Percentiles rank a stretch among this genome's conserved stretches.
Evolutionary conservation across 2,329 filamentous ascomycete species (phyloP).

Genomic region (Xylaria multiplex): DNA sequence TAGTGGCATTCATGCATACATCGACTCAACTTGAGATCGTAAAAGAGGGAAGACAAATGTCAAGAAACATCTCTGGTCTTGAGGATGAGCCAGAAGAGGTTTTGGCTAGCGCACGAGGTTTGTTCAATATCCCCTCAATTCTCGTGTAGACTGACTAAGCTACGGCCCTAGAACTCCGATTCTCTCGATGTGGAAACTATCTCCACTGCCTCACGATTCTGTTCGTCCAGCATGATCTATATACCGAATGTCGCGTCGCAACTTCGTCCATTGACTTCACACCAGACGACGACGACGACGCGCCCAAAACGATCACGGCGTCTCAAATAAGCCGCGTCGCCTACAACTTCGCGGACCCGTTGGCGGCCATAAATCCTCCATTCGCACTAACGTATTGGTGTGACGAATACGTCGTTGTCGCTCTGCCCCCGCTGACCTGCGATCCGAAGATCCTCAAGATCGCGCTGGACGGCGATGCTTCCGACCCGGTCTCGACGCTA

Average conservation of each 20-base stretch:
- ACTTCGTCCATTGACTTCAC: constrained; percentile 1
- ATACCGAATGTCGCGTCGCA: constrained; percentile 20
- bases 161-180: constrained; percentile 18
- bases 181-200: constrained; percentile 21
- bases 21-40: constrained; percentile 17
- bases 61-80: constrained; percentile 11
- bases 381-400: constrained; percentile 29
- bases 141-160: neutral
- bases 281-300: neutral
- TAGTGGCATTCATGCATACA: constrained; percentile 20
- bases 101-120: constrained; percentile 24
- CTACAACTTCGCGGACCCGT: constrained; percentile 22
- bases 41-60: constrained; percentile 4
- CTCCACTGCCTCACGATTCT: constrained; percentile 16
- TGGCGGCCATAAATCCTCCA: constrained; percentile 13
- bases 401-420: constrained; percentile 18
- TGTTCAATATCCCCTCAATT: neutral
- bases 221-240: constrained; percentile 8
- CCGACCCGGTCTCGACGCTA: constrained; percentile 15
- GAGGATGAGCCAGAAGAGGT: constrained; percentile 5
- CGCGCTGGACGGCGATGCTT: constrained; percentile 2
- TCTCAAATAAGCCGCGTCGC: neutral
- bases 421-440: constrained; percentile 30
- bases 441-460: constrained; percentile 33
- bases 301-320: constrained; percentile 2